Evolutionary conservation across 371 early-diverging fungal genomes (phyloP), one percentile per base, ranked within the genome.

Genomic region (Mortierella sp.): DNA sequence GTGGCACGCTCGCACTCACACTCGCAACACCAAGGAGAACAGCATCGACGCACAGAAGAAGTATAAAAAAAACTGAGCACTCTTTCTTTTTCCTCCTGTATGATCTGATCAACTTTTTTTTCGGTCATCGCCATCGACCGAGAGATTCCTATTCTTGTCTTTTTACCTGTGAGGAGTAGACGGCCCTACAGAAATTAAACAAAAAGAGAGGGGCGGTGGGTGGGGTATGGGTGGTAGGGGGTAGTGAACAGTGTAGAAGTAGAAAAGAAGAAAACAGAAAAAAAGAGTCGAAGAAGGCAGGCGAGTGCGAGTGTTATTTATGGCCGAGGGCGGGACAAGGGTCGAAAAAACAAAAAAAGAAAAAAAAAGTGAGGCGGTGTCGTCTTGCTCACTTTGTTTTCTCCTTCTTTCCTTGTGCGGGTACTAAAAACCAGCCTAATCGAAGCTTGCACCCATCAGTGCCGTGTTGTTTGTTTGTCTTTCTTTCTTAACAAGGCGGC

Each of bases 341-440:
- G 50, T 29, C 71, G 29, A 58, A 58, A 34, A 58, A 14, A 31
- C 29, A 58, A 58, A 16, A 34, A 19, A 58, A 58, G 19, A 58
- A 58, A 58, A 16, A 34, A 19, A 58, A 58, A 1, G 9, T 58
- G 58, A 58, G 58, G 58, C 58, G 58, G 58, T 58, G 58, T 58
- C 37, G 7, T 14, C 58, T 58, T 52, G 39, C 22, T 47, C 43
- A 22, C 44, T n/a, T n/a, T 16, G n/a, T 40, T 40, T 52, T 44
- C 41, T 34, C 16, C n/a, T 66, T 13, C 9, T 22, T 2, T 2
- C 64, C 44, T 34, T 24, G 40, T 34, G 31, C 58, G 2, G 19
- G 37, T 19, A 58, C 58, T 58, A 34, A 34, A 34, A 34, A 47
- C 16, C 19, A 16, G 31, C 55, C 58, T 53, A 29, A 16, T 37